Evolutionary conservation across 2,329 filamentous ascomycete genomes (phyloP).

Genomic region (Zalaria obscura): DNA sequence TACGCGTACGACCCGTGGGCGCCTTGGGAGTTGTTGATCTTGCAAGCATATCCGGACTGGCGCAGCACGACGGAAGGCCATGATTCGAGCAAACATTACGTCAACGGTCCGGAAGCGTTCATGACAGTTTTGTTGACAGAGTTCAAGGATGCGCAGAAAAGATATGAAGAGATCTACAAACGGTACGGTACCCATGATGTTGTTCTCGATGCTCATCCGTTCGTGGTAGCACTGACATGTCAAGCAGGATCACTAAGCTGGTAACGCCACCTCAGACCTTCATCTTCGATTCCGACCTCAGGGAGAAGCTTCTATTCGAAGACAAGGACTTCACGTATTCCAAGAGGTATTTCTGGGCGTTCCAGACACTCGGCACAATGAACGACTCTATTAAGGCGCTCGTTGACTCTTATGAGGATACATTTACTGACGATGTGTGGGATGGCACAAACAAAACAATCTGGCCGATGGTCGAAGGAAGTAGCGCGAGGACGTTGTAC

Average conservation of each 20-base stretch:
- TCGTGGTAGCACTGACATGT: not conserved
- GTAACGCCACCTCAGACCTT: constrained; percentile 46
- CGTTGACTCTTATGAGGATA: constrained; percentile 41
- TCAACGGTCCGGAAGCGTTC: constrained; percentile 49
- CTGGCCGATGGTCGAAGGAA: constrained; percentile 39
- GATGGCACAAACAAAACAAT: constrained; percentile 38
- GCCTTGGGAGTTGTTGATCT: constrained; percentile 45
- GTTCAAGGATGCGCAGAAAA: constrained; percentile 45
- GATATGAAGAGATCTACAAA: constrained; percentile 43
- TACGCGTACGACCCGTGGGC: constrained; percentile 44
- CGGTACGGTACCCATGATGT: constrained; percentile 2
- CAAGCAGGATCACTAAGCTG: constrained; percentile 37
- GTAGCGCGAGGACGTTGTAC: constrained; percentile 29
- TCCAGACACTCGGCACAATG: constrained; percentile 45
- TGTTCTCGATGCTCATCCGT: too few species aligned
- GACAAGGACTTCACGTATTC: constrained; percentile 48
- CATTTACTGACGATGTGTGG: constrained; percentile 46
- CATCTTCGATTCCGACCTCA: constrained; percentile 41
- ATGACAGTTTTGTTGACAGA: constrained; percentile 44
- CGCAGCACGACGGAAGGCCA: constrained; percentile 41
- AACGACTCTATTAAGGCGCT: constrained; percentile 46
- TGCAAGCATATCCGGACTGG: constrained; percentile 47
- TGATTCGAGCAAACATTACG: constrained; percentile 40
- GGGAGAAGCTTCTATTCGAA: constrained; percentile 47
- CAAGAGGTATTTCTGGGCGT: constrained; percentile 48